These are phyloP conservation scores for Linnemannia hyalina DNA, from an alignment of 192 early-diverging fungal genomes.

Conservation along the genomic window DNA sequence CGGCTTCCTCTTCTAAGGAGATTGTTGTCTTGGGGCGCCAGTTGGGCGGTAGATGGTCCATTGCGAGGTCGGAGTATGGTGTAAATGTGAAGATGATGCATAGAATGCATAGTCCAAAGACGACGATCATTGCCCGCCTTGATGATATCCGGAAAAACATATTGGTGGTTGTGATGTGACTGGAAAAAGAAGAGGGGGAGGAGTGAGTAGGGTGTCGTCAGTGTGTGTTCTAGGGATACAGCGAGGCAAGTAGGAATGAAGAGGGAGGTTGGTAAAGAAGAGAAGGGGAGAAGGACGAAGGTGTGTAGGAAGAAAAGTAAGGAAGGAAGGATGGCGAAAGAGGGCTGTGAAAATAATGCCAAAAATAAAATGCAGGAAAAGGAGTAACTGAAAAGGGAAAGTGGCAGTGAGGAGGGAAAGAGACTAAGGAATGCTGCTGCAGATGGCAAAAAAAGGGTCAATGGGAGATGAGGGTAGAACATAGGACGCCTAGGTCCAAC, in stretches of 20 bases:
- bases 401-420: not conserved
- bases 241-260: not conserved
- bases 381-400: too few species aligned
- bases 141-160: slow-evolving; percentile 18
- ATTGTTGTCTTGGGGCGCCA: not conserved
- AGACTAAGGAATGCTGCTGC: not conserved
- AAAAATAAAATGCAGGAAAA: not conserved
- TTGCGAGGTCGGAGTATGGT: slow-evolving; percentile 23
- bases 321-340: not conserved
- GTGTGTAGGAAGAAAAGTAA: not conserved
- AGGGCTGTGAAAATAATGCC: not conserved
- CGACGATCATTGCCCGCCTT: slow-evolving; percentile 22
- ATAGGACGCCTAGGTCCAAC: not conserved
- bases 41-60: slow-evolving; percentile 10
- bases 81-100: slow-evolving; percentile 27
- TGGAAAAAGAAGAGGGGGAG: too few species aligned
- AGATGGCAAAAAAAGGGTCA: not conserved
- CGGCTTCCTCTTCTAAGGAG: not conserved
- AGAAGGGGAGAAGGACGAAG: not conserved
- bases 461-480: not conserved
- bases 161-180: not conserved
- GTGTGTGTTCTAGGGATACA: not conserved
- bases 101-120: slow-evolving; percentile 39
- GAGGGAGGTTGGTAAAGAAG: not conserved
- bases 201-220: not conserved